Percentiles rank a stretch among this genome's conserved stretches.
Evolutionary conservation across 202 grass and related monocot species (phyloP).

Genomic region (Brachypodium distachyon): DNA sequence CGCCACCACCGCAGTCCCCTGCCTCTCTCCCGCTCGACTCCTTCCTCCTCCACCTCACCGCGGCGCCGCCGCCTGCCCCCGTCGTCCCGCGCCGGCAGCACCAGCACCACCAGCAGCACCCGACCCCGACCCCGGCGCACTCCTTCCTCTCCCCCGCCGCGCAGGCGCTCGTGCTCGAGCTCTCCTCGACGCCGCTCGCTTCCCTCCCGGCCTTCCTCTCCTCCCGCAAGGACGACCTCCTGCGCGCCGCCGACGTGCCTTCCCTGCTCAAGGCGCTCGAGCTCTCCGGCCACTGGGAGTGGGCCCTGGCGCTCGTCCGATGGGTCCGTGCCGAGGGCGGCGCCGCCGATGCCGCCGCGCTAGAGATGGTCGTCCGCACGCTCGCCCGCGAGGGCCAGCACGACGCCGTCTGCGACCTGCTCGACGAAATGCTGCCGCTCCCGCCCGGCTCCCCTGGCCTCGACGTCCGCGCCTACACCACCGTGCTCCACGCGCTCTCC

Average conservation of each 20-base stretch:
- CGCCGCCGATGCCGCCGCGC: slow-evolving; percentile 28
- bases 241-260: slow-evolving; percentile 37
- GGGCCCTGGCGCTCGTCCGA: slow-evolving; percentile 52
- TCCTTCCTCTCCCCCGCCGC: slow-evolving; percentile 57
- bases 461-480: slow-evolving; percentile 80
- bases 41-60: slow-evolving; percentile 66
- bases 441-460: slow-evolving; percentile 22
- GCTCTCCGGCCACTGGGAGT: slow-evolving; percentile 62
- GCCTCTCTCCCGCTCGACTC: slow-evolving; percentile 75
- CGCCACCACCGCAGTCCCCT: slow-evolving; percentile 30
- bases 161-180: slow-evolving; percentile 32
- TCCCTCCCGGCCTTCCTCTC: slow-evolving; percentile 37
- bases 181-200: slow-evolving; percentile 32
- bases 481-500: slow-evolving; percentile 64
- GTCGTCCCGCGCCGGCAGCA: not conserved
- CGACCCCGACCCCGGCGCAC: slow-evolving; percentile 17
- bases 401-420: slow-evolving; percentile 47
- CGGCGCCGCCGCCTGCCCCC: not conserved
- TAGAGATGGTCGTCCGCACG: slow-evolving; percentile 61
- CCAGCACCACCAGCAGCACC: not conserved
- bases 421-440: slow-evolving; percentile 66
- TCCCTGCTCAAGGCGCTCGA: slow-evolving; percentile 75
- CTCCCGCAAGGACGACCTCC: slow-evolving; percentile 45
- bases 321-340: slow-evolving; percentile 45
- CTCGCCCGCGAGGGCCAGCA: slow-evolving; percentile 62